phyloP scores from a whole-genome alignment of 306 rosid species.

The Castanea crenata region DNA sequence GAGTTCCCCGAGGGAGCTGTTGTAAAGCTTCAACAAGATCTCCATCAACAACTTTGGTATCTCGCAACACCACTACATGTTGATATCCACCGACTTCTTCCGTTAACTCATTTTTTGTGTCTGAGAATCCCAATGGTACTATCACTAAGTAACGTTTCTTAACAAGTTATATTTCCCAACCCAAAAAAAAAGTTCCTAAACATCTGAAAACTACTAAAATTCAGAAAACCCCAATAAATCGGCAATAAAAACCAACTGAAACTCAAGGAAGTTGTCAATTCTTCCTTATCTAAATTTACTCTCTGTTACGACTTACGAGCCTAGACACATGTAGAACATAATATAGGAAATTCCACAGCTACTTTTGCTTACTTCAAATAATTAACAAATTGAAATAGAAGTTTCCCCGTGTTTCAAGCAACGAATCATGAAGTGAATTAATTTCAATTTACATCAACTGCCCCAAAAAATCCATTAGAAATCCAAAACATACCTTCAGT shows the following conservation, averaged over 20 bases:
- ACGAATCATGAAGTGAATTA: not conserved
- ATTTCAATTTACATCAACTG: not conserved
- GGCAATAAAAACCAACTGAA: not conserved
- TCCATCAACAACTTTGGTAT: slow-evolving; percentile 78
- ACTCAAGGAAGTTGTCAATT: not conserved
- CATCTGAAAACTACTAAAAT: slow-evolving; percentile 1
- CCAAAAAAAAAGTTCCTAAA: not conserved
- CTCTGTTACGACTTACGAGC: not conserved
- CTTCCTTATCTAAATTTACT: not conserved
- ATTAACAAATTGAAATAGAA: not conserved
- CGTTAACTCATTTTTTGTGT: slow-evolving; percentile 75
- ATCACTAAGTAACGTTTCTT: slow-evolving; percentile 21
- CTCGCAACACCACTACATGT: slow-evolving; percentile 65
- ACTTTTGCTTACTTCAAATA: not conserved
- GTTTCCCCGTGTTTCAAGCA: not conserved
- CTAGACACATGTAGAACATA: not conserved
- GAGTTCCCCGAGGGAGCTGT: slow-evolving; percentile 74
- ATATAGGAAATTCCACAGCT: not conserved
- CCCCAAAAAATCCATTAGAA: not conserved
- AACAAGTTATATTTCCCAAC: not conserved
- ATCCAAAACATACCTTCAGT: slow-evolving; percentile 54
- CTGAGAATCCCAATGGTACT: slow-evolving; percentile 39
- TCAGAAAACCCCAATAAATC: slow-evolving; percentile 5
- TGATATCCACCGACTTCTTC: slow-evolving; percentile 89
- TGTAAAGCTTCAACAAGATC: slow-evolving; percentile 64